Conservation (phyloP, 176 grass and related monocot genomes). For the Puccinellia tenuiflora region DNA sequence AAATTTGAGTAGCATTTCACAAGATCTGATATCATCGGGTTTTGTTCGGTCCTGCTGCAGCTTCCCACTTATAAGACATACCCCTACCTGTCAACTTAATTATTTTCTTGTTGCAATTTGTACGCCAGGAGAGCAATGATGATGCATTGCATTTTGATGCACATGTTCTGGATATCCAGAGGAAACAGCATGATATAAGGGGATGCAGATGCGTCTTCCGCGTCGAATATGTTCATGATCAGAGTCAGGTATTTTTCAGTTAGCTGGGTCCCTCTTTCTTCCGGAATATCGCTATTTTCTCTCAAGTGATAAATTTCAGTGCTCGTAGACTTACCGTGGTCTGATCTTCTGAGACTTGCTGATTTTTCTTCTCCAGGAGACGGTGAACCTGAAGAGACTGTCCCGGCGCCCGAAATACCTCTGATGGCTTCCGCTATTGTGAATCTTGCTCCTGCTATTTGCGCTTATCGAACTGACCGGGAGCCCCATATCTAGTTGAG, state of each 20-base stretch:
- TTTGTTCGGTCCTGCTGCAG: background rate
- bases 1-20: background rate
- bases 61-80: background rate
- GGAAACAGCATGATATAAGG: conserved; percentile 86
- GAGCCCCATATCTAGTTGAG: conserved; percentile 3
- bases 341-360: background rate
- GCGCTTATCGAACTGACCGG: background rate
- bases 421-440: background rate
- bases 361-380: conserved; percentile 40
- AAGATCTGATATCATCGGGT: background rate
- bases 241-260: conserved; percentile 51
- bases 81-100: background rate
- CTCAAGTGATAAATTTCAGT: background rate
- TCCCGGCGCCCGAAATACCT: conserved; percentile 47
- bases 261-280: background rate
- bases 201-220: conserved; percentile 88
- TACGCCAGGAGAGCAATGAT: conserved; percentile 57
- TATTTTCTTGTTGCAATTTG: conserved; percentile 8
- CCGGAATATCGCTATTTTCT: background rate
- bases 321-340: background rate
- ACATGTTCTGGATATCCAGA: conserved; percentile 60
- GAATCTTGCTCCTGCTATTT: background rate
- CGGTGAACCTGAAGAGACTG: conserved; percentile 53
- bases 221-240: conserved; percentile 76
- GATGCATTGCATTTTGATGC: conserved; percentile 89